phyloP scores from a whole-genome alignment of 768 basidiomycete genomes.

The Glaciozyma martinii region DNA sequence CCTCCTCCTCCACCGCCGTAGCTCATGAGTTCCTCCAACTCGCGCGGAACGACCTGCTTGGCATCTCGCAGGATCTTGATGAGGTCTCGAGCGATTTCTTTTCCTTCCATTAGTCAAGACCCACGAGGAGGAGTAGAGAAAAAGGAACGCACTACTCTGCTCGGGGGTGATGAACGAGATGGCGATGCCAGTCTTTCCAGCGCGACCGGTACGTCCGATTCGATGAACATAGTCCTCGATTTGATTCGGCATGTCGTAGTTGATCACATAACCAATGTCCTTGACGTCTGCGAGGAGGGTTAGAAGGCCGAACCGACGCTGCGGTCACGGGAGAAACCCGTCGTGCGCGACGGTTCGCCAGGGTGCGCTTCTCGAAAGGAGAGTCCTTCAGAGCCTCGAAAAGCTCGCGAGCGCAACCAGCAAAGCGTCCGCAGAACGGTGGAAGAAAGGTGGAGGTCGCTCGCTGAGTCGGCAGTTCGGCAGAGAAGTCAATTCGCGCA shows the following conservation, averaged over 20 bases:
- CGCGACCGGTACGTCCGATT: constrained; percentile 72
- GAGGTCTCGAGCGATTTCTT: constrained; percentile 78
- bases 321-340: no score
- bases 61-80: no score
- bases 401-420: no score
- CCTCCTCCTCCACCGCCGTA: no score
- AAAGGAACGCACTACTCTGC: constrained; percentile 1
- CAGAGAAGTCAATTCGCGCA: background rate
- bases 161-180: constrained; percentile 94
- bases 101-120: background rate
- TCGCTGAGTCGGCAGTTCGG: background rate
- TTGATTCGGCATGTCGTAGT: constrained; percentile 88
- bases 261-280: constrained; percentile 92
- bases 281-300: constrained; percentile 67
- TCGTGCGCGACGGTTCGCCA: constrained; percentile 33
- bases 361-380: background rate
- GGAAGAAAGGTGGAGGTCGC: no score
- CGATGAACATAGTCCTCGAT: constrained; percentile 73
- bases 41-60: no score
- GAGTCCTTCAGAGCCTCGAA: background rate
- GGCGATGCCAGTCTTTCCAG: constrained; percentile 49
- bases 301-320: constrained; percentile 11
- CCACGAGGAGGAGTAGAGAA: background rate
- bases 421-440: no score
- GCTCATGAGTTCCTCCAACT: no score